Conservation (phyloP, 257 asterid genomes). For the Solanum chiquidenum region DNA sequence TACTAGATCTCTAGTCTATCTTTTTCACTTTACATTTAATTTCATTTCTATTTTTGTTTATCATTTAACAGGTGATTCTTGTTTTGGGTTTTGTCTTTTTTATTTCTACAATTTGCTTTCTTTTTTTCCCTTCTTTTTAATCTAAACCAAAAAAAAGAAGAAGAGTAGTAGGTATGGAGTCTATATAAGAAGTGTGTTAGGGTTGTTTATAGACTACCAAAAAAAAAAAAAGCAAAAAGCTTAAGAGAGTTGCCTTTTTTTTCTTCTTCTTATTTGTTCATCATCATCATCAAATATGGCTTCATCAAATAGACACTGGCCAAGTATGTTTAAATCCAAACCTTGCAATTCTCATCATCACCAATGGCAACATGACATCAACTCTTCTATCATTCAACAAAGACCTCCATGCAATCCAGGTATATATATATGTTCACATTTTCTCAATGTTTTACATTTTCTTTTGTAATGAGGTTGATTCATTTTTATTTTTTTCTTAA, state of each 20-base stretch:
- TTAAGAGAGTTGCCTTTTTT: background rate
- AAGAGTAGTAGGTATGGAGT: constrained; percentile 25
- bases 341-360: constrained; percentile 43
- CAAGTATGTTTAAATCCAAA: constrained; percentile 49
- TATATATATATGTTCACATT: background rate
- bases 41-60: constrained; percentile 38
- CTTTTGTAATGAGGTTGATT: background rate
- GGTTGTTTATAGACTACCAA: constrained; percentile 1
- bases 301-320: constrained; percentile 50
- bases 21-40: constrained; percentile 39
- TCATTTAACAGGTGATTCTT: constrained; percentile 66
- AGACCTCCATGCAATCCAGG: constrained; percentile 20
- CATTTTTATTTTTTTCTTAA: background rate
- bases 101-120: background rate
- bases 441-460: background rate
- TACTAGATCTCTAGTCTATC: background rate
- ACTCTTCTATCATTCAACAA: constrained; percentile 31
- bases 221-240: background rate
- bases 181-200: constrained; percentile 16
- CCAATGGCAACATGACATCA: constrained; percentile 67
- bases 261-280: background rate
- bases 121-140: background rate
- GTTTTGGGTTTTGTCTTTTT: constrained; percentile 49
- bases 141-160: background rate
- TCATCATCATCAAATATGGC: constrained; percentile 13